Percentiles rank a stretch among this genome's conserved stretches.
Conservation (phyloP, 176 grass and related monocot species). For the Aegilops bicornis region DNA sequence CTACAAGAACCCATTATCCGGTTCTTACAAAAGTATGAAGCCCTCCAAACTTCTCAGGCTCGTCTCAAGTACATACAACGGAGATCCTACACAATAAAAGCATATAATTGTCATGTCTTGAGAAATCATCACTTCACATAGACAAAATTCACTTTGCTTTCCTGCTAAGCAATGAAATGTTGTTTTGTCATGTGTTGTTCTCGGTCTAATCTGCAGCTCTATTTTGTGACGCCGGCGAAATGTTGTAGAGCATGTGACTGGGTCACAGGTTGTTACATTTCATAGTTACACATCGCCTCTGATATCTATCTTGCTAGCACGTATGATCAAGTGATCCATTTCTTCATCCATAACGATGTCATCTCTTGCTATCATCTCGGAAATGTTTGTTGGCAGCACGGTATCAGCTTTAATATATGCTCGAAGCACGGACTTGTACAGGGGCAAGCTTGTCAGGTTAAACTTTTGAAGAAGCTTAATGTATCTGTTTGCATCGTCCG, state of each 20-base stretch:
- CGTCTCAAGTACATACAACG: neutral
- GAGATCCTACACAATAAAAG: neutral
- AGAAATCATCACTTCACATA: neutral
- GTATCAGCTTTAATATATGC: constrained; percentile 55
- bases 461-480: constrained; percentile 58
- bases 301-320: constrained; percentile 37
- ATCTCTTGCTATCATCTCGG: constrained; percentile 57
- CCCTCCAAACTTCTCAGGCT: neutral
- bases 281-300: constrained; percentile 21
- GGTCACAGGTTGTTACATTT: neutral
- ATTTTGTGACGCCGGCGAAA: neutral
- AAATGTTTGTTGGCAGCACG: constrained; percentile 47
- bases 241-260: neutral
- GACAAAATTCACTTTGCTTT: neutral
- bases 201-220: neutral
- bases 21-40: neutral
- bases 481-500: constrained; percentile 34
- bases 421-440: constrained; percentile 74
- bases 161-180: neutral
- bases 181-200: too few species aligned
- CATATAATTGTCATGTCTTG: neutral
- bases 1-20: neutral
- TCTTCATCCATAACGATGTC: constrained; percentile 67
- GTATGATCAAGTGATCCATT: constrained; percentile 42
- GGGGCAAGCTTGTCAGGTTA: constrained; percentile 51